phyloP scores from a whole-genome alignment of 83 land plant genomes.

The Picea abies region DNA sequence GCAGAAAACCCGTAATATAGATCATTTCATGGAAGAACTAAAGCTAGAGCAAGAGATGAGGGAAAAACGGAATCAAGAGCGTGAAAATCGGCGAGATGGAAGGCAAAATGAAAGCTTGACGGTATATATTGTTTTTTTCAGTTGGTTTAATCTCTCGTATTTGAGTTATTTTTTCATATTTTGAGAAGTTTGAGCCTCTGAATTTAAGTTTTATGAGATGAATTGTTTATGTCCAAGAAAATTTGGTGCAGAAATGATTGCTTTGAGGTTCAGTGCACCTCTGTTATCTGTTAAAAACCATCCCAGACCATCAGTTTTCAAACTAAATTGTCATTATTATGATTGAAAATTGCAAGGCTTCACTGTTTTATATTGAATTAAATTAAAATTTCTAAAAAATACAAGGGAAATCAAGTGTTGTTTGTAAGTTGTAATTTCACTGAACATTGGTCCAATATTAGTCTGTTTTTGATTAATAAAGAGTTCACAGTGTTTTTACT shows the following conservation, averaged over 20 bases:
- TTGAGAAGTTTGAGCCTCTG: not conserved
- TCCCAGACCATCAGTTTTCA: not conserved
- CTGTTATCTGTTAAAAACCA: not conserved
- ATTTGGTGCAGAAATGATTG: not conserved
- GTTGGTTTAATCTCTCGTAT: not conserved
- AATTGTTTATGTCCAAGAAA: not conserved
- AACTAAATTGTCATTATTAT: not conserved
- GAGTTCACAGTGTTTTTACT: not conserved
- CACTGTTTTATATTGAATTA: not conserved
- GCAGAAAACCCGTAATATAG: conserved; percentile 83
- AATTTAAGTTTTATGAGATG: not conserved
- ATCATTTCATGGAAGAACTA: conserved; percentile 97
- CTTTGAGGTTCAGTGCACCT: not conserved
- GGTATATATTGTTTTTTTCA: conserved; percentile 5
- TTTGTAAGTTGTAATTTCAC: not conserved
- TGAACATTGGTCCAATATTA: not conserved
- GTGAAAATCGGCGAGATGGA: conserved; percentile 86
- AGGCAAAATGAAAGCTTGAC: conserved; percentile 46
- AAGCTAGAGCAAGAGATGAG: conserved; percentile 94
- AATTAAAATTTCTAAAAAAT: not conserved
- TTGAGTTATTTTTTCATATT: not conserved
- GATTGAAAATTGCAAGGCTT: not conserved
- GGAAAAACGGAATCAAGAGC: conserved; percentile 89
- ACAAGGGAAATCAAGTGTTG: not conserved
- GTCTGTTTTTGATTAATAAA: not conserved